A percentile compares a stretch with the other conserved stretches of the same genome.
phyloP scores from a whole-genome alignment of 1,284 basidiomycete species.

The Leucoagaricus sp. region DNA sequence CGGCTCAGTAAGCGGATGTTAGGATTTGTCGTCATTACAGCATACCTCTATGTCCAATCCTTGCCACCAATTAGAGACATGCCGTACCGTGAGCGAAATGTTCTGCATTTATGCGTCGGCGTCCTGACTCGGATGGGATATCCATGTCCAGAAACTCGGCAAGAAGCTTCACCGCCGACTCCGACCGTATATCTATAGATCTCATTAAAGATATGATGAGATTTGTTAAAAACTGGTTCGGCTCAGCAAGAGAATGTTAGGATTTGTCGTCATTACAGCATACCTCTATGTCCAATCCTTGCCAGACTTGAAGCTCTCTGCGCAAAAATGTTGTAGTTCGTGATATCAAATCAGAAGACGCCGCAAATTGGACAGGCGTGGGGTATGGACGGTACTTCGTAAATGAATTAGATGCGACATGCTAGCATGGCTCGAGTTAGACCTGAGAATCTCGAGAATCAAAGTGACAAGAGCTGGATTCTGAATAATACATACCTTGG shows the following conservation, averaged over 20 bases:
- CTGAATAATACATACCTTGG: slow-evolving; percentile 58
- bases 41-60: slow-evolving; percentile 80
- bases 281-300: slow-evolving; percentile 80
- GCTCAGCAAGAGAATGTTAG: slow-evolving; percentile 7
- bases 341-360: slow-evolving; percentile 70
- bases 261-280: slow-evolving; percentile 22
- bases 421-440: slow-evolving; percentile 44
- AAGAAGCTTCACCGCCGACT: slow-evolving; percentile 79
- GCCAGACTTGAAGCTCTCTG: slow-evolving; percentile 84
- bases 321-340: slow-evolving; percentile 80
- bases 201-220: slow-evolving; percentile 86
- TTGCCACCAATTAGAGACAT: slow-evolving; percentile 70
- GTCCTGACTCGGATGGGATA: slow-evolving; percentile 50
- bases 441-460: slow-evolving; percentile 8
- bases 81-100: slow-evolving; percentile 85
- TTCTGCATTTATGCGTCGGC: slow-evolving; percentile 70
- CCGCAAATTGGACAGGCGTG: slow-evolving; percentile 75
- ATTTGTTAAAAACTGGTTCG: slow-evolving; percentile 73
- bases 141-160: slow-evolving; percentile 86
- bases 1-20: slow-evolving; percentile 6
- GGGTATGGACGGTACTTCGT: slow-evolving; percentile 84
- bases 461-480: slow-evolving; percentile 11
- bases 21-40: slow-evolving; percentile 12
- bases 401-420: slow-evolving; percentile 81
- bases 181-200: slow-evolving; percentile 84